phyloP scores from a whole-genome alignment of 345 rosid species.

The Syzygium grande region DNA sequence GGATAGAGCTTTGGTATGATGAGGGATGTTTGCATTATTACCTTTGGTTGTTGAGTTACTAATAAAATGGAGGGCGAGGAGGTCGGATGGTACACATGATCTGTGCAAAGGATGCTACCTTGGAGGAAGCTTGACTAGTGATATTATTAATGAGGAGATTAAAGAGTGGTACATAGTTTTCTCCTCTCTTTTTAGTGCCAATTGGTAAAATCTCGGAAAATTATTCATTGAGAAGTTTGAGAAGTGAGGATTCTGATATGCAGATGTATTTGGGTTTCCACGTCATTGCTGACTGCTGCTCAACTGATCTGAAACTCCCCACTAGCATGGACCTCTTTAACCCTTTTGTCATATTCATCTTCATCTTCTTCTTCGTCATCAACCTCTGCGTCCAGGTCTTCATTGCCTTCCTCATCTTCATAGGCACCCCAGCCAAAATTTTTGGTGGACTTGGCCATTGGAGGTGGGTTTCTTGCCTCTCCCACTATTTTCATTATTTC shows the following conservation, averaged over 20 bases:
- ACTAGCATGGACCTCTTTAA: slow-evolving; percentile 83
- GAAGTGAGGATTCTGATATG: not conserved
- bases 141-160: not conserved
- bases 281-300: not conserved
- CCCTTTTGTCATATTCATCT: slow-evolving; percentile 87
- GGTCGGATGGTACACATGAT: not conserved
- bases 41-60: not conserved
- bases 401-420: slow-evolving; percentile 52
- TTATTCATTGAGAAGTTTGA: not conserved
- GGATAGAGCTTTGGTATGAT: not conserved
- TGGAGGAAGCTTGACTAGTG: not conserved
- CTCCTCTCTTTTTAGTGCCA: not conserved
- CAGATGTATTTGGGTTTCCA: not conserved
- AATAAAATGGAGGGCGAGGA: not conserved
- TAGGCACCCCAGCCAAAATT: slow-evolving; percentile 68
- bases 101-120: not conserved
- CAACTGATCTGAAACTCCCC: slow-evolving; percentile 56
- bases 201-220: not conserved
- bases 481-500: slow-evolving; percentile 89
- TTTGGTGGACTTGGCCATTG: slow-evolving; percentile 37
- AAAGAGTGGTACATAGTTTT: not conserved
- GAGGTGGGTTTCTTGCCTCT: slow-evolving; percentile 74
- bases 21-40: not conserved
- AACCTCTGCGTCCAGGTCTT: slow-evolving; percentile 43
- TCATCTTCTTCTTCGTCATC: slow-evolving; percentile 62